phyloP scores from a whole-genome alignment of 106 monocot species.

The Narthecium ossifragum region DNA sequence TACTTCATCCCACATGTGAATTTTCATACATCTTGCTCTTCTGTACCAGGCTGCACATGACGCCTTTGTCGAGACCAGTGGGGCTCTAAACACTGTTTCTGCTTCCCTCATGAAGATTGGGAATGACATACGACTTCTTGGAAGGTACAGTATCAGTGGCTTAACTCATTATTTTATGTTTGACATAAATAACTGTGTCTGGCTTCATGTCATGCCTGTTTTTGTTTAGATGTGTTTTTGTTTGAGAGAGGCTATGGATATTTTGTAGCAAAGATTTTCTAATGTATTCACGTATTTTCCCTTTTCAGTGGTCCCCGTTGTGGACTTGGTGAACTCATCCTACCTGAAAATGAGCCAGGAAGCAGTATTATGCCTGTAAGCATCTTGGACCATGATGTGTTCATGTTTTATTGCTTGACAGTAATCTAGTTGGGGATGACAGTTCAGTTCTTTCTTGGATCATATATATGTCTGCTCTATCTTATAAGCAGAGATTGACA shows the following conservation, averaged over 20 bases:
- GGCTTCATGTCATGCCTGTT: neutral
- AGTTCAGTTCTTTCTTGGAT: neutral
- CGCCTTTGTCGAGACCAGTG: constrained; percentile 97
- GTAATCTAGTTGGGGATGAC: neutral
- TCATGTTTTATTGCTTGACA: constrained; percentile 1
- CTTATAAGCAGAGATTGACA: neutral
- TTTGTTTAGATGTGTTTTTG: neutral
- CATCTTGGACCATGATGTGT: neutral
- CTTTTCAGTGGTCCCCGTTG: constrained; percentile 77
- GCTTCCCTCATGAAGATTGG: constrained; percentile 95
- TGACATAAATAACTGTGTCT: too few species aligned
- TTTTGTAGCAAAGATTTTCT: neutral
- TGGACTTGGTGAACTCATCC: constrained; percentile 91
- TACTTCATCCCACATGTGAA: too few species aligned
- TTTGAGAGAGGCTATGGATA: too few species aligned
- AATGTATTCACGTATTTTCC: neutral
- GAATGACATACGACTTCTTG: constrained; percentile 93
- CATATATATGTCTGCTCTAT: neutral
- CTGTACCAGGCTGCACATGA: constrained; percentile 84
- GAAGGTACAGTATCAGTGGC: too few species aligned
- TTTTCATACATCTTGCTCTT: constrained; percentile 5
- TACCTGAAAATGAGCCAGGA: constrained; percentile 99
- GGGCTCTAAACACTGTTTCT: constrained; percentile 89
- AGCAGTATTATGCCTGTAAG: constrained; percentile 98
- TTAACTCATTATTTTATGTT: too few species aligned